Evolutionary conservation across 1,284 basidiomycete species (phyloP), one percentile per base, ranked within the genome.

Genomic region (Earliella scabrosa): DNA sequence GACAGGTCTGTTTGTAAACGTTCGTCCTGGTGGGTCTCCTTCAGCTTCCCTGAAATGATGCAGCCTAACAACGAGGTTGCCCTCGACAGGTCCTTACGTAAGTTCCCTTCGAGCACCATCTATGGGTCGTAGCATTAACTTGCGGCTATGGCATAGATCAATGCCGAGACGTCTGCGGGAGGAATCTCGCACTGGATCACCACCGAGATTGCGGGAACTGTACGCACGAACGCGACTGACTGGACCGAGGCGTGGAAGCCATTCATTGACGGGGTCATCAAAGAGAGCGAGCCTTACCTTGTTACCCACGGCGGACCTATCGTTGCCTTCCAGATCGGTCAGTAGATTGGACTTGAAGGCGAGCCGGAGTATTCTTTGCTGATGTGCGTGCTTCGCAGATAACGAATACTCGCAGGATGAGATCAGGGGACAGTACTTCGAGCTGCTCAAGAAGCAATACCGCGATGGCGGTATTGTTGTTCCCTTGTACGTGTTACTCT

Each of bases 181-280:
- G 91, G 91, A 2, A 84, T 92, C 58, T 82, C 90, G 0, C 88
- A 90, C 60, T 93, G 91, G 92, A 77, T 82, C 13, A 90, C 88
- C 1, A 79, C 83, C 14, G 80, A 86, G 64, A 81, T 91, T 18
- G 79, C 83, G 5, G 87, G 87, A 3, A 75, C 75, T 38, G 74
- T 93, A 18, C 81, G 92, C 4, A 92, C 87, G 35, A 88, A 89
- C 61, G 84, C 80, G 7, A 81, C 82, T 0, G 88, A 89, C 59
- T 93, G 82, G 77, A 77, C 71, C 54, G 79, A 75, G 3, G 82
- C 89, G 0, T 94, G 90, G 88, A 76, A 81, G 60, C 82, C 80
- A 13, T 94, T 93, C 65, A 82, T 88, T 34, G 73, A 80, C 52
- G 85, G 78, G 1, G 81, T 93, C 55, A 86, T 88, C 58, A 66